A percentile compares a stretch with the other conserved stretches of the same genome.
Evolutionary conservation across 2,329 filamentous ascomycete genomes (phyloP).

Genomic region (Microdochium bolleyi): DNA sequence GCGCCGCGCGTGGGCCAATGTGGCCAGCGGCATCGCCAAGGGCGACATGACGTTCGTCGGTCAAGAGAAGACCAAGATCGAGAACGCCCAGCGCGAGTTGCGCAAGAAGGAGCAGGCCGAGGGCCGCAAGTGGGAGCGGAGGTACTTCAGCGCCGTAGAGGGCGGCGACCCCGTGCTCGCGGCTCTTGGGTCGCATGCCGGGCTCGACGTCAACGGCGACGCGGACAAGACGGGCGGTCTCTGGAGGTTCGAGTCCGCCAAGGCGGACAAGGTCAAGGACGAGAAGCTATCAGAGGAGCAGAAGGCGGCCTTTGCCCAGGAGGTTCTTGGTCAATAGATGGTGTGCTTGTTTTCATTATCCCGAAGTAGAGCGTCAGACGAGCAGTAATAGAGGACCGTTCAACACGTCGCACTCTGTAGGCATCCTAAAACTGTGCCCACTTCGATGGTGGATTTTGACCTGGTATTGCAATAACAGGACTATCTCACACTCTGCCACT

Average conservation of each 20-base stretch:
- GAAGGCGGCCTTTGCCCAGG: conserved; percentile 24
- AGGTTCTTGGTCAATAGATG: conserved; percentile 19
- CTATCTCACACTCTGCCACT: too few relatives aligned
- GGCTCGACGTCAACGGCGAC: conserved; percentile 42
- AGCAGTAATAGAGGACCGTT: too few relatives aligned
- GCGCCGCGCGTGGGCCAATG: conserved; percentile 70
- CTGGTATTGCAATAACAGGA: too few relatives aligned
- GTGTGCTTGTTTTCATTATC: neutral
- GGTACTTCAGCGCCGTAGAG: conserved; percentile 62
- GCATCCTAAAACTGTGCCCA: too few relatives aligned
- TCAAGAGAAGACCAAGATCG: conserved; percentile 69
- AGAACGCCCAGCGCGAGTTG: conserved; percentile 72
- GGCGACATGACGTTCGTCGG: conserved; percentile 69
- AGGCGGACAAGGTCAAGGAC: conserved; percentile 33
- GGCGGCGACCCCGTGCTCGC: conserved; percentile 34
- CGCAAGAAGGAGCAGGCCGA: conserved; percentile 46
- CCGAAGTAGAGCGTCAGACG: too few relatives aligned
- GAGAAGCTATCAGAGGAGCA: conserved; percentile 24
- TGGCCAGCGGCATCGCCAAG: conserved; percentile 62
- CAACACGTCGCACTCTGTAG: too few relatives aligned
- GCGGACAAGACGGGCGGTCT: conserved; percentile 53
- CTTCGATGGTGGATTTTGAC: too few relatives aligned
- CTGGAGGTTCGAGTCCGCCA: conserved; percentile 45
- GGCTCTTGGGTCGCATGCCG: conserved; percentile 34
- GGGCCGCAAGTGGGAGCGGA: conserved; percentile 68